These are phyloP conservation scores for Polygonum maritimum DNA, from an alignment of 148 eudicot species.

Conservation along the genomic window DNA sequence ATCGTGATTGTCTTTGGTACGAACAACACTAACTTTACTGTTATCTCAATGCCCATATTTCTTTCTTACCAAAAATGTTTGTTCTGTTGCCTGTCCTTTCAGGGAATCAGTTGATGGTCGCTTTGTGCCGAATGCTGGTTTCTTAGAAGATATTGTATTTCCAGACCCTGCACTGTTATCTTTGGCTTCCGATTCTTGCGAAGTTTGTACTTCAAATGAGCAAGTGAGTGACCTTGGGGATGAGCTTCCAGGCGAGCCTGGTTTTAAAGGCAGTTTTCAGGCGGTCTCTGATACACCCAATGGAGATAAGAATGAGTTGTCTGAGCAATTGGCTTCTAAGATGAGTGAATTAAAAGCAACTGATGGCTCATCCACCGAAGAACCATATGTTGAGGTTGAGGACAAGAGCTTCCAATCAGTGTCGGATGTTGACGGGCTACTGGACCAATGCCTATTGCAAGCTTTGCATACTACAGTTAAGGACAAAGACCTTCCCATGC, in stretches of 20 bases:
- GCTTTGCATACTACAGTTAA: constrained; percentile 87
- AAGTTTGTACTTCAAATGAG: constrained; percentile 33
- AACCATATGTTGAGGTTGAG: constrained; percentile 33
- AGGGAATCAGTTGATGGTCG: constrained; percentile 79
- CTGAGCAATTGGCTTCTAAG: constrained; percentile 33
- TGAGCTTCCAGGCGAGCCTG: constrained; percentile 23
- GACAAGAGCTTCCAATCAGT: constrained; percentile 36
- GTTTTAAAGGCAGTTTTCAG: constrained; percentile 17
- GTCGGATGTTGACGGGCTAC: constrained; percentile 62
- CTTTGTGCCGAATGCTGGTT: constrained; percentile 80
- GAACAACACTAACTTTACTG: background rate
- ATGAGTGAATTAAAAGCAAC: constrained; percentile 39
- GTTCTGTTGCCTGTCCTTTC: constrained; percentile 7
- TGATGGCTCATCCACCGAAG: constrained; percentile 30
- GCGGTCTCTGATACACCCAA: constrained; percentile 22
- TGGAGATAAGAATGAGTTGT: constrained; percentile 17
- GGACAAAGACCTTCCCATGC: constrained; percentile 88
- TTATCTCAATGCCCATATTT: background rate
- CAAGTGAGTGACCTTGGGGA: constrained; percentile 21
- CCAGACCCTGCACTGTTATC: constrained; percentile 58
- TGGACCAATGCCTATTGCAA: constrained; percentile 84
- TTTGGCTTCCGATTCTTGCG: constrained; percentile 33
- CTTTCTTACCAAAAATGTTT: background rate
- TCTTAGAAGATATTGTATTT: constrained; percentile 57
- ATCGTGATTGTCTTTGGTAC: constrained; percentile 72